These are phyloP conservation scores for Trichoderma hamatum DNA, from an alignment of 2,329 filamentous ascomycete genomes.

Conservation along the genomic window DNA sequence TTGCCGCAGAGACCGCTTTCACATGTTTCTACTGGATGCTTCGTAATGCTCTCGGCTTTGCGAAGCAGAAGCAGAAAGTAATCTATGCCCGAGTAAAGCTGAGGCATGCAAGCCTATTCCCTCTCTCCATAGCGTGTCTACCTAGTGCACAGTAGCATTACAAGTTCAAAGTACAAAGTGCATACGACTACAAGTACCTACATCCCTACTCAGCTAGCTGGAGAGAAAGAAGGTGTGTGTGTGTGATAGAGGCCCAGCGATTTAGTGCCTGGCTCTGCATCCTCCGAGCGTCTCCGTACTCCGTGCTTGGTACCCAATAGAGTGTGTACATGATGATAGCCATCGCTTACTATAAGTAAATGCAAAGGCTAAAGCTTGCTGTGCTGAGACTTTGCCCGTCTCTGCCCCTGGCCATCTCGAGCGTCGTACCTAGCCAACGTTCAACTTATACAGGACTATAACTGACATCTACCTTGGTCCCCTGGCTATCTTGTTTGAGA, in stretches of 20 bases:
- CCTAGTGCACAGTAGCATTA: not conserved
- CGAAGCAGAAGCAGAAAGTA: not conserved
- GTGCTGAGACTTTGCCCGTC: not conserved
- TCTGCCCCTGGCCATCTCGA: not conserved
- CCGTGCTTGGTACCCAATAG: constrained; percentile 22
- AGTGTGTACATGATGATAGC: not conserved
- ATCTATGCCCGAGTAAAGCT: not conserved
- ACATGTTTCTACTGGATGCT: constrained; percentile 12
- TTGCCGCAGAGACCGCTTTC: not conserved
- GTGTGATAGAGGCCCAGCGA: not conserved
- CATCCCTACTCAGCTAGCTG: not conserved
- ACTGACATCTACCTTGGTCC: not conserved
- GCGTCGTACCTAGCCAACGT: not conserved
- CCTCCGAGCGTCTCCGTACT: not conserved
- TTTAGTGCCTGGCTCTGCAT: not conserved
- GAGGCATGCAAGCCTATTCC: not conserved
- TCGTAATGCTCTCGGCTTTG: not conserved
- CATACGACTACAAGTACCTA: not conserved
- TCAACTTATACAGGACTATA: no score
- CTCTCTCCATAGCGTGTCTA: not conserved
- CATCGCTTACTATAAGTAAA: not conserved
- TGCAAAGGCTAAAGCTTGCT: not conserved
- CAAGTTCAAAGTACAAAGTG: not conserved
- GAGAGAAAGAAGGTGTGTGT: not conserved
- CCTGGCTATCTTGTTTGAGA: not conserved